Conservation (phyloP, 1,284 basidiomycete species). For the Puccinia brachypodii region DNA sequence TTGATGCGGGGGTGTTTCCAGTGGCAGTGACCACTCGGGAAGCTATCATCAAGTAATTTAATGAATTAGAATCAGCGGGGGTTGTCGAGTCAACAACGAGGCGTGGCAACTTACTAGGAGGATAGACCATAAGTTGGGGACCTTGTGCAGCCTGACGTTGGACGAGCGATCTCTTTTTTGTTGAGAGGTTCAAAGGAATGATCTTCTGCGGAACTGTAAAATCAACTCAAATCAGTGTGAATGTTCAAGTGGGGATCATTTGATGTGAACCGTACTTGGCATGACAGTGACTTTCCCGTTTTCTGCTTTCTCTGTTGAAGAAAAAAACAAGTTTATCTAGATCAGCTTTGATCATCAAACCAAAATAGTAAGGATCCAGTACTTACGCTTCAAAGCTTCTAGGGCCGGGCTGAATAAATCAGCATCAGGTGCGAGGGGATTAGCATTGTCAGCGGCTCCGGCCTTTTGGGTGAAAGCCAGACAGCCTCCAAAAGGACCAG, state of each 20-base stretch:
- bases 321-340: too few relatives aligned
- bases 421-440: conserved; percentile 23
- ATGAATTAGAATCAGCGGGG: neutral
- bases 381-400: neutral
- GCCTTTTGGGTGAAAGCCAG: conserved; percentile 43
- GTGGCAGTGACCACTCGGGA: neutral
- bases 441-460: neutral
- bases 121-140: conserved; percentile 26
- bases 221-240: neutral
- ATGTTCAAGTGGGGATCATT: neutral
- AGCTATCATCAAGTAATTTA: neutral
- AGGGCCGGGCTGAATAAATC: conserved; percentile 19
- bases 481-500: conserved; percentile 47
- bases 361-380: neutral
- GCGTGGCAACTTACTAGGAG: neutral
- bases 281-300: conserved; percentile 25
- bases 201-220: conserved; percentile 33
- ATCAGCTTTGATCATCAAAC: neutral
- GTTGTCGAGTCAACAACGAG: neutral
- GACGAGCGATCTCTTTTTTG: neutral
- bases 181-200: conserved; percentile 17
- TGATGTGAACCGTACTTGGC: conserved; percentile 42
- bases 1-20: conserved; percentile 7
- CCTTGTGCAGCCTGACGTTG: conserved; percentile 3
- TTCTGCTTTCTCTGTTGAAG: conserved; percentile 34